Conservation (phyloP, 768 basidiomycete genomes). For the Chiua virens region DNA sequence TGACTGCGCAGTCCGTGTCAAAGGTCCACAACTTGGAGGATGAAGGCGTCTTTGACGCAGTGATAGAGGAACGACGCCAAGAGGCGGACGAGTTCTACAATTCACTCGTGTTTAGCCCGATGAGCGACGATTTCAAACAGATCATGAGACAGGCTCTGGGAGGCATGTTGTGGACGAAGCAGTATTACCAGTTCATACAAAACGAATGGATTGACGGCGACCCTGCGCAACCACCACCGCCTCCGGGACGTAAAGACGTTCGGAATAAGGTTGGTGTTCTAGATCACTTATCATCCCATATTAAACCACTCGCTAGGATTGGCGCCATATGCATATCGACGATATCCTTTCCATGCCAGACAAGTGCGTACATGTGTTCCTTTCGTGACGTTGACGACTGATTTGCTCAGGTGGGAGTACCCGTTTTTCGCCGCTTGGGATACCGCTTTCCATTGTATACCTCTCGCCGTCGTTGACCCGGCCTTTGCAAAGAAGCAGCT, state of each 20-base stretch:
- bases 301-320: conserved; percentile 55
- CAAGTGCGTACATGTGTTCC: conserved; percentile 55
- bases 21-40: conserved; percentile 82
- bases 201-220: conserved; percentile 97
- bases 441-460: conserved; percentile 99
- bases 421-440: conserved; percentile 99
- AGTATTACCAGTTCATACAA: conserved; percentile 95
- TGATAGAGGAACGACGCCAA: conserved; percentile 83
- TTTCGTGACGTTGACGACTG: conserved; percentile 1
- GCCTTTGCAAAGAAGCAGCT: conserved; percentile 97
- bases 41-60: conserved; percentile 85
- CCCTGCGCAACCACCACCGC: conserved; percentile 91
- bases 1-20: conserved; percentile 75
- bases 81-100: conserved; percentile 98
- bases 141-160: conserved; percentile 95
- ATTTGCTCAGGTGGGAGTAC: conserved; percentile 81
- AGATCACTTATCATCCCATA: neutral
- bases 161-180: conserved; percentile 99
- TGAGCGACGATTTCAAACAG: conserved; percentile 91
- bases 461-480: conserved; percentile 93
- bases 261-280: conserved; percentile 67
- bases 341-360: conserved; percentile 99
- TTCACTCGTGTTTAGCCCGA: conserved; percentile 73
- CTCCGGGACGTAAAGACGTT: conserved; percentile 80
- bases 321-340: conserved; percentile 93